Evolutionary conservation across 2,329 filamentous ascomycete genomes (phyloP).

Genomic region (Calonectria henricotiae): DNA sequence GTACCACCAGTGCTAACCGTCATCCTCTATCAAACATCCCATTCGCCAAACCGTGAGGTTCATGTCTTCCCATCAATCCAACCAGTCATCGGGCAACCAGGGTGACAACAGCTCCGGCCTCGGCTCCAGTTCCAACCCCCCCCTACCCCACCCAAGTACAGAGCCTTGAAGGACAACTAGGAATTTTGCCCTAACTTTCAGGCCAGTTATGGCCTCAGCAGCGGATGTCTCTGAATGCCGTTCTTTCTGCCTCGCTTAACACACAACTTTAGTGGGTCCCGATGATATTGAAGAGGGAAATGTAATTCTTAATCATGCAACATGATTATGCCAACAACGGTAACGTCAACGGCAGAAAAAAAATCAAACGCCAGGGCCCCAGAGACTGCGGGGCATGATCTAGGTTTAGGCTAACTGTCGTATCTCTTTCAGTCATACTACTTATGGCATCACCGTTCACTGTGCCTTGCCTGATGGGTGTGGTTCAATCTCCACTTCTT

Average conservation of each 20-base stretch:
- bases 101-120: not conserved
- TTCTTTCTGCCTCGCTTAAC: slow-evolving; percentile 3
- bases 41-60: not conserved
- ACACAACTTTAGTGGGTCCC: slow-evolving; percentile 26
- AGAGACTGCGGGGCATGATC: not conserved
- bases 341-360: not conserved
- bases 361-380: not conserved
- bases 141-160: slow-evolving; percentile 6
- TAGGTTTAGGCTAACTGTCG: slow-evolving; percentile 8
- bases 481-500: slow-evolving; percentile 25
- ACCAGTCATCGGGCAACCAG: not conserved
- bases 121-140: not conserved
- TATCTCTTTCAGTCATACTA: slow-evolving; percentile 15
- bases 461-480: slow-evolving; percentile 20
- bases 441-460: not conserved
- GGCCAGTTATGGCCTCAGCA: slow-evolving; percentile 19
- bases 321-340: not conserved
- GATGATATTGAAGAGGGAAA: slow-evolving; percentile 28
- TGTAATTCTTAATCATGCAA: slow-evolving; percentile 28
- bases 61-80: slow-evolving; percentile 8
- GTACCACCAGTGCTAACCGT: not conserved
- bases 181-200: slow-evolving; percentile 30
- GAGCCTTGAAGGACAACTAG: slow-evolving; percentile 30
- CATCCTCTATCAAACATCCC: not conserved
- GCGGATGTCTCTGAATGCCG: not conserved